A percentile compares a stretch with the other conserved stretches of the same genome.
phyloP scores from a whole-genome alignment of 306 rosid genomes.

The Cicer yamashitae region DNA sequence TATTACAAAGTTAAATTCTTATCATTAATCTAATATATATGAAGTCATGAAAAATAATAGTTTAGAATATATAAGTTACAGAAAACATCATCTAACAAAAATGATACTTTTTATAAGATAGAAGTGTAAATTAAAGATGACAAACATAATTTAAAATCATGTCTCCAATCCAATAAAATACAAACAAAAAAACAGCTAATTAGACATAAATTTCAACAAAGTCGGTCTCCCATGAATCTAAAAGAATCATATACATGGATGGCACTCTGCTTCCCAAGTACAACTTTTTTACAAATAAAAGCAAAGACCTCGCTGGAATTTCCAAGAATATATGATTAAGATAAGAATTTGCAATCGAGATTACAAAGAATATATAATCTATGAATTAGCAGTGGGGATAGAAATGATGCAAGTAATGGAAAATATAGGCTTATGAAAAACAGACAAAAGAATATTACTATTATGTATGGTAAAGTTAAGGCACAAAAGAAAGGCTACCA shows the following conservation, averaged over 20 bases:
- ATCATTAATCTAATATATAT: too few species aligned
- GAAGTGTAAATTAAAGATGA: too few species aligned
- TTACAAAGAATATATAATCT: conserved; percentile 43
- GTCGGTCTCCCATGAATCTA: conserved; percentile 40
- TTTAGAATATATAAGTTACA: too few species aligned
- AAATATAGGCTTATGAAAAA: conserved; percentile 40
- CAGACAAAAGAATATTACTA: conserved; percentile 50
- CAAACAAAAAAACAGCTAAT: not conserved
- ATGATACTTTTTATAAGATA: too few species aligned
- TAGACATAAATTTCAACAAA: conserved; percentile 31
- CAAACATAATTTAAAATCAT: not conserved
- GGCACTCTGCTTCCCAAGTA: conserved; percentile 49
- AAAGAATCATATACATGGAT: conserved; percentile 49
- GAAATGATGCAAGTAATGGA: conserved; percentile 56
- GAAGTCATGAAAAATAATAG: too few species aligned
- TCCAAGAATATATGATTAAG: conserved; percentile 40
- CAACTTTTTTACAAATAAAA: conserved; percentile 37
- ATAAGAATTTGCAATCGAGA: conserved; percentile 22
- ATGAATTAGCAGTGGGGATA: conserved; percentile 41
- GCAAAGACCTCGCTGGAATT: conserved; percentile 23
- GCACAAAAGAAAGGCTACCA: conserved; percentile 57
- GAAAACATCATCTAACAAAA: too few species aligned
- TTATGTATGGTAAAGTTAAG: conserved; percentile 58
- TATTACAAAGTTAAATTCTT: too few species aligned
- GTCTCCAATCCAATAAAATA: not conserved